phyloP scores from a whole-genome alignment of 2,329 filamentous ascomycete species.

The Ophiobolus disseminans region DNA sequence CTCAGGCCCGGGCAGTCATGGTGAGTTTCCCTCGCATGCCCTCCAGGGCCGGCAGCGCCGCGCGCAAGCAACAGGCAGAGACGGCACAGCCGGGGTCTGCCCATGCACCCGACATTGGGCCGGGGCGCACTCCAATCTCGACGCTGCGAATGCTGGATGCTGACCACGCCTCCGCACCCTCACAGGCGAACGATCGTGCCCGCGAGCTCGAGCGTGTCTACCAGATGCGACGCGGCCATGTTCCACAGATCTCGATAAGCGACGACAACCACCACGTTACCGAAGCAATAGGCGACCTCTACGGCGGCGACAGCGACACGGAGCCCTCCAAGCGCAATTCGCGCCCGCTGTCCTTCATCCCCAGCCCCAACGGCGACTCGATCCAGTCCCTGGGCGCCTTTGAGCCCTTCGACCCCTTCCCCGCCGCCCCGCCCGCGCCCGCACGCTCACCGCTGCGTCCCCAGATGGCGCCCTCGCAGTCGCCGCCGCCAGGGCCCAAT shows the following conservation, averaged over 20 bases:
- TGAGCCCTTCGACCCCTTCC: conserved; percentile 43
- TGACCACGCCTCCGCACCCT: conserved; percentile 32
- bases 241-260: conserved; percentile 73
- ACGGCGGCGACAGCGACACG: conserved; percentile 78
- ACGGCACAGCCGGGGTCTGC: conserved; percentile 2
- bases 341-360: conserved; percentile 78
- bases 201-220: conserved; percentile 57
- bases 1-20: conserved; percentile 21
- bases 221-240: conserved; percentile 64
- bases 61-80: conserved; percentile 1
- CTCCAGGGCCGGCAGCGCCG: neutral
- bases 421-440: conserved; percentile 52
- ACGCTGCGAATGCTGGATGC: conserved; percentile 13
- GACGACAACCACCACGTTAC: conserved; percentile 94
- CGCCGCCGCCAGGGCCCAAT: conserved; percentile 33
- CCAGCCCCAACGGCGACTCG: conserved; percentile 60
- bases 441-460: conserved; percentile 49
- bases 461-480: conserved; percentile 42
- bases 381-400: conserved; percentile 44
- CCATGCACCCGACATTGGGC: conserved; percentile 13
- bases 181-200: conserved; percentile 51
- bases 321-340: conserved; percentile 59
- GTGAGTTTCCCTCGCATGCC: conserved; percentile 23
- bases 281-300: conserved; percentile 89
- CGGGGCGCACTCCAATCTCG: neutral